Percentiles rank a stretch among this genome's conserved stretches.
Evolutionary conservation across 169 alveolate genomes (phyloP).

Genomic region (Cryptosporidium canis): DNA sequence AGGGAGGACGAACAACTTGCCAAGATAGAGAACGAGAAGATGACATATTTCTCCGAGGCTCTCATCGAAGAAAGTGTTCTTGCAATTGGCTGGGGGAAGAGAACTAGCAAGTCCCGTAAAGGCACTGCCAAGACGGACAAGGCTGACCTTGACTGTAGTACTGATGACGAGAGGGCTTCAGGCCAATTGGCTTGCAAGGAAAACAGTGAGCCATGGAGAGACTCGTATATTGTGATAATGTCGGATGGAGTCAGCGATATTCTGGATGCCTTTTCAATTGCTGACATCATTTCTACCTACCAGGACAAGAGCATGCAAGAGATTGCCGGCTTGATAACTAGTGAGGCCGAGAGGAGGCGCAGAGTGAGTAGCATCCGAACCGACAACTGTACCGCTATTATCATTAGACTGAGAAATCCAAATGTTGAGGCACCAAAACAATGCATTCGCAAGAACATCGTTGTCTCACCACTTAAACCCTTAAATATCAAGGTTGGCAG

Average conservation of each 20-base stretch:
- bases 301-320: slow-evolving; percentile 28
- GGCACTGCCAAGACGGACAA: not conserved
- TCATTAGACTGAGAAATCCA: not conserved
- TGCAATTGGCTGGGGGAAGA: slow-evolving; percentile 49
- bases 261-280: slow-evolving; percentile 48
- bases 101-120: not conserved
- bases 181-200: not conserved
- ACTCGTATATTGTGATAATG: slow-evolving; percentile 35
- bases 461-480: too few relatives aligned
- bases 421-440: too few relatives aligned
- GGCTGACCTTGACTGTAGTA: slow-evolving; percentile 24
- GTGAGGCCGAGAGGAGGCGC: slow-evolving; percentile 49
- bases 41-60: slow-evolving; percentile 48
- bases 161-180: slow-evolving; percentile 42
- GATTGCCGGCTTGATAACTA: slow-evolving; percentile 7
- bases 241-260: slow-evolving; percentile 64
- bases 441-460: too few relatives aligned
- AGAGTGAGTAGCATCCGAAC: slow-evolving; percentile 31
- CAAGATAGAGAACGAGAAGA: slow-evolving; percentile 34
- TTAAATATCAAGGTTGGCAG: too few relatives aligned
- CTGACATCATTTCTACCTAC: slow-evolving; percentile 17
- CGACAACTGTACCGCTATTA: slow-evolving; percentile 61
- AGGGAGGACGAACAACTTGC: not conserved
- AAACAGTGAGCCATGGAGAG: not conserved
- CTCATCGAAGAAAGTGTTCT: slow-evolving; percentile 36